Conservation (phyloP, 108 stramenopile genomes). For the Nannochloropsis gaditana region DNA sequence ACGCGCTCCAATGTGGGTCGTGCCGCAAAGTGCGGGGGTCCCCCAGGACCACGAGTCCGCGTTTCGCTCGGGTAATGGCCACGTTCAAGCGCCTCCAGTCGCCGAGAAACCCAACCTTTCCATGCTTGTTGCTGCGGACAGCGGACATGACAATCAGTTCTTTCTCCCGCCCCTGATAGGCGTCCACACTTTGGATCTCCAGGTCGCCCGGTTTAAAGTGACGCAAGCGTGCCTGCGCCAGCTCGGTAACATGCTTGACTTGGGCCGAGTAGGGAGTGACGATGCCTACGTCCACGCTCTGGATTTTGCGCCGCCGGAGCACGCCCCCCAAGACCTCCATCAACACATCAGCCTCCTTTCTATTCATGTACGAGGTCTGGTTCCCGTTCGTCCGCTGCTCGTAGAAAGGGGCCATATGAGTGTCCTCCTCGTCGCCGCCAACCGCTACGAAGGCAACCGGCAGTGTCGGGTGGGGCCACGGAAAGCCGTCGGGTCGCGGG, state of each 20-base stretch:
- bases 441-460: conserved; percentile 38
- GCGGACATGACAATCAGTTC: conserved; percentile 51
- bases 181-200: conserved; percentile 50
- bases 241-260: conserved; percentile 37
- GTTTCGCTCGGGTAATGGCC: conserved; percentile 49
- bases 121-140: conserved; percentile 42
- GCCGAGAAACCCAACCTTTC: conserved; percentile 44
- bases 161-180: conserved; percentile 53
- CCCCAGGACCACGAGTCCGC: conserved; percentile 44
- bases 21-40: conserved; percentile 40
- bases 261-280: conserved; percentile 48
- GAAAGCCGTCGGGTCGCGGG: conserved; percentile 33
- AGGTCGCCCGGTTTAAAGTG: conserved; percentile 24
- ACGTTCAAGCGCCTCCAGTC: conserved; percentile 54
- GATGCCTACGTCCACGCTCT: conserved; percentile 41
- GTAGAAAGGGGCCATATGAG: not conserved
- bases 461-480: conserved; percentile 25
- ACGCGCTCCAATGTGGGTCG: conserved; percentile 42
- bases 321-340: conserved; percentile 32
- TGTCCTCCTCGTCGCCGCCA: not conserved
- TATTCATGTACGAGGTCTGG: conserved; percentile 38
- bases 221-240: conserved; percentile 27
- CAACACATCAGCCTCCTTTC: conserved; percentile 40
- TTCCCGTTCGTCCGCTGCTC: not conserved
- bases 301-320: conserved; percentile 27